phyloP scores from a whole-genome alignment of 164 flowering plant genomes.

The Kingdonia uniflora region DNA sequence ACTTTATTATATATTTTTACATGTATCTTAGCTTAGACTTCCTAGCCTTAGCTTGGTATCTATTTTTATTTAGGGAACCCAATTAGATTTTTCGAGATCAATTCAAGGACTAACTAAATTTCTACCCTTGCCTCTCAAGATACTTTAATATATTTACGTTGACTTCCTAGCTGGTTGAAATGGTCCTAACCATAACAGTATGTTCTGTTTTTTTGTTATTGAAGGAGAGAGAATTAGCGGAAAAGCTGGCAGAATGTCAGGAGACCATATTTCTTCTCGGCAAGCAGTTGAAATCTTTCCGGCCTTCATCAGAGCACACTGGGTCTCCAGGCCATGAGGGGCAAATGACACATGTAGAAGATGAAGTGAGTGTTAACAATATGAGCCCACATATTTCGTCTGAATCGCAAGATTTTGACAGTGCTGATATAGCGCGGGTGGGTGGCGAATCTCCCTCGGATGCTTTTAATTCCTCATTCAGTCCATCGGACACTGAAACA shows the following conservation, averaged over 20 bases:
- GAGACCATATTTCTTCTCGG: conserved; percentile 90
- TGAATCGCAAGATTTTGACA: conserved; percentile 27
- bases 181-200: too few relatives aligned
- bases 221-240: conserved; percentile 72
- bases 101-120: too few relatives aligned
- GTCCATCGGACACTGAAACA: conserved; percentile 39
- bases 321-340: conserved; percentile 41
- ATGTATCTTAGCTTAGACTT: too few relatives aligned
- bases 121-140: too few relatives aligned
- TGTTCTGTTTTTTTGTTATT: conserved; percentile 3
- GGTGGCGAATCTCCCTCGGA: conserved; percentile 44
- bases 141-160: too few relatives aligned
- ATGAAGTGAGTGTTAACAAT: conserved; percentile 29
- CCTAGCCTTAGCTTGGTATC: too few relatives aligned
- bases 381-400: conserved; percentile 8
- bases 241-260: conserved; percentile 90
- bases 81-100: too few relatives aligned
- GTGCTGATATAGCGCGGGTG: conserved; percentile 25
- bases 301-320: conserved; percentile 48
- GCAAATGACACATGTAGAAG: conserved; percentile 30
- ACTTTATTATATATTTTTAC: too few relatives aligned
- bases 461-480: conserved; percentile 18
- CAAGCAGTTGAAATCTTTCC: conserved; percentile 63
- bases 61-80: too few relatives aligned
- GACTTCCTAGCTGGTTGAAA: too few relatives aligned